Percentiles rank a stretch among this genome's conserved stretches.
phyloP scores from a whole-genome alignment of 75 land plant species.

The Azolla pinnata region DNA sequence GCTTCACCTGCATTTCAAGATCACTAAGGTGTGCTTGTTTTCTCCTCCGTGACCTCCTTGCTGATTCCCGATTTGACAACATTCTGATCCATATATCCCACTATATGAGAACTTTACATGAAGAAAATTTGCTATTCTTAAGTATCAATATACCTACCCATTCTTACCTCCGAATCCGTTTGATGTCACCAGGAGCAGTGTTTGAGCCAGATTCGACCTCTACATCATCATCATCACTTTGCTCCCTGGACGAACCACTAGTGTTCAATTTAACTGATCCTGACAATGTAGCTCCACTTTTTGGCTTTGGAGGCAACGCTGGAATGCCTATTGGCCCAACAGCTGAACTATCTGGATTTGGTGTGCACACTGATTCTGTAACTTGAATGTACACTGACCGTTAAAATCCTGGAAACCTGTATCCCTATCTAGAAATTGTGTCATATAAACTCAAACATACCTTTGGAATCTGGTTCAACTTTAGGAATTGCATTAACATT shows the following conservation, averaged over 20 bases:
- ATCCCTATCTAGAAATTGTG: no score
- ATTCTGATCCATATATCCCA: conserved; percentile 59
- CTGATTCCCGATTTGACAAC: conserved; percentile 92
- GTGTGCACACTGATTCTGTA: no score
- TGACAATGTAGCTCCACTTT: conserved; percentile 7
- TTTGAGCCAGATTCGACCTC: conserved; percentile 49
- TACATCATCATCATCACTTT: conserved; percentile 68
- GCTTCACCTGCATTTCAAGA: conserved; percentile 74
- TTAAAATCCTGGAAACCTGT: no score
- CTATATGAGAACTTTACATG: no score
- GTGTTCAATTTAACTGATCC: conserved; percentile 22
- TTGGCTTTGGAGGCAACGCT: conserved; percentile 38
- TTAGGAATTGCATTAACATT: not conserved
- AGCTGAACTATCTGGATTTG: conserved; percentile 11
- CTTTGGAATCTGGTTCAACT: not conserved
- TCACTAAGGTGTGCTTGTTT: conserved; percentile 89
- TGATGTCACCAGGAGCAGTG: conserved; percentile 45
- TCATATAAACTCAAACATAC: no score
- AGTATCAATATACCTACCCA: no score
- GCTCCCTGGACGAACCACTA: conserved; percentile 47
- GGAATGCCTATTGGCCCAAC: conserved; percentile 40
- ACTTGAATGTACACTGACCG: no score
- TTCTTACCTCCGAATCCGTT: conserved; percentile 76
- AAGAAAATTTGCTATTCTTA: no score
- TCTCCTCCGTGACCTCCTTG: conserved; percentile 88